Evolutionary conservation across 768 basidiomycete genomes (phyloP).

Genomic region (Leucocoprinus birnbaumii): DNA sequence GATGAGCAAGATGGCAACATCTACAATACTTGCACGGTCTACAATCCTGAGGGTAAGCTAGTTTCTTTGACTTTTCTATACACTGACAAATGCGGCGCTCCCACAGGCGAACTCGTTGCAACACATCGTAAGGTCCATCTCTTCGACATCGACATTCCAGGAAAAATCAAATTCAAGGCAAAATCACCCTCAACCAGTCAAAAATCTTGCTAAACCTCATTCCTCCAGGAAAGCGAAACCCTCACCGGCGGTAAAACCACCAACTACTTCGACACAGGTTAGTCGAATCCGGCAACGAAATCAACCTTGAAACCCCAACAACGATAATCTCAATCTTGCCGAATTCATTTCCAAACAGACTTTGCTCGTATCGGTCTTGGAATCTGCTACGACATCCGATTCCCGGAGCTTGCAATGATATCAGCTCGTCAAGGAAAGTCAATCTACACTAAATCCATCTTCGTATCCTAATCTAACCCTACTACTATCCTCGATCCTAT

Average conservation of each 20-base stretch:
- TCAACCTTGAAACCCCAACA: background rate
- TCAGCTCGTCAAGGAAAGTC: constrained; percentile 77
- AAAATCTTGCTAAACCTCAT: constrained; percentile 3
- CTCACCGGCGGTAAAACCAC: constrained; percentile 71
- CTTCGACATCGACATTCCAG: constrained; percentile 97
- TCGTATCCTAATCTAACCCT: background rate
- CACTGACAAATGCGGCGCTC: background rate
- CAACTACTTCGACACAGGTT: constrained; percentile 89
- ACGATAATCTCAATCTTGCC: too few relatives aligned
- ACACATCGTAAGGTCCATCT: constrained; percentile 94
- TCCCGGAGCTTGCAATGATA: constrained; percentile 92
- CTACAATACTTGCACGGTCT: constrained; percentile 93
- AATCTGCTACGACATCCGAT: constrained; percentile 95
- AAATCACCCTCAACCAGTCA: background rate
- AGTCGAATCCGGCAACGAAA: background rate
- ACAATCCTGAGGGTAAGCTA: constrained; percentile 66
- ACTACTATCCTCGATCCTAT: background rate
- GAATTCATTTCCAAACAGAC: constrained; percentile 37
- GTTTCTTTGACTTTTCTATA: background rate
- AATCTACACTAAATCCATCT: background rate
- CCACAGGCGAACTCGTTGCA: constrained; percentile 76
- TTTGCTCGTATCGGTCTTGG: constrained; percentile 97
- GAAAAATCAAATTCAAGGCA: constrained; percentile 91
- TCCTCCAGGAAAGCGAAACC: constrained; percentile 78
- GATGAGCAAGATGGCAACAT: constrained; percentile 61